Base-by-base conservation (phyloP, 208 protist species). In the Leishmania gerbilli region DNA sequence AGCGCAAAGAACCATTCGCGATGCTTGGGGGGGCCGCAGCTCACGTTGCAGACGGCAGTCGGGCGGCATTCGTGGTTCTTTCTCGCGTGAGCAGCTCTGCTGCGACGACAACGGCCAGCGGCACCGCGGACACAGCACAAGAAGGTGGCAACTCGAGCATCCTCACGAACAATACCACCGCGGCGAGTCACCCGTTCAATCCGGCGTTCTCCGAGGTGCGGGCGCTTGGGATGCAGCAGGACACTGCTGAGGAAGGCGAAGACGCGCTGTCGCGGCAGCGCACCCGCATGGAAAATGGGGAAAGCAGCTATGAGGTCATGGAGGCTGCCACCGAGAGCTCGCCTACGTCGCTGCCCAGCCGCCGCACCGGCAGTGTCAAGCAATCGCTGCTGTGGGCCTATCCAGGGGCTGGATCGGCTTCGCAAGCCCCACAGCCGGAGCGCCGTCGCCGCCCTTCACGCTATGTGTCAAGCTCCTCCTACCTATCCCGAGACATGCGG, bases 401-500 rank as follows among this genome's bases (percentile, higher is more conserved):
- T 51, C 47, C 47, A 68, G 62, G 62, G 13, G 31, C 5, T 13
- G 31, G 31, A 51, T 27, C 45, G 45, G 71, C 49, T 53, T 75
- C 15, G n/a, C 45, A 75, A 56, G n/a, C 31, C 19, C 2, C 65
- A 60, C 27, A 62, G 21, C 79, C 71, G 51, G 11, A 42, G 37
- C 74, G 13, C 34, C 56, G 40, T n/a, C 56, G 53, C 47, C 77
- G 27, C 21, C 72, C 60, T 21, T 51, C 21, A 40, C 68, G 77
- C n/a, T 67, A 67, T 69, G 78, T 86, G 40, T 74, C 82, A 11
- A 82, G 76, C 53, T 79, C 82, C 2, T 64, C 76, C 21, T 86
- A 79, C 67, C 74, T 86, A n/a, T 82, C 82, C 42, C 42, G 9
- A 17, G 82, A 83, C 60, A 81, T 75, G 77, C 76, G 79, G 67